These are phyloP conservation scores for Puccinia novopanici DNA, from an alignment of 1,284 basidiomycete genomes.

Conservation along the genomic window DNA sequence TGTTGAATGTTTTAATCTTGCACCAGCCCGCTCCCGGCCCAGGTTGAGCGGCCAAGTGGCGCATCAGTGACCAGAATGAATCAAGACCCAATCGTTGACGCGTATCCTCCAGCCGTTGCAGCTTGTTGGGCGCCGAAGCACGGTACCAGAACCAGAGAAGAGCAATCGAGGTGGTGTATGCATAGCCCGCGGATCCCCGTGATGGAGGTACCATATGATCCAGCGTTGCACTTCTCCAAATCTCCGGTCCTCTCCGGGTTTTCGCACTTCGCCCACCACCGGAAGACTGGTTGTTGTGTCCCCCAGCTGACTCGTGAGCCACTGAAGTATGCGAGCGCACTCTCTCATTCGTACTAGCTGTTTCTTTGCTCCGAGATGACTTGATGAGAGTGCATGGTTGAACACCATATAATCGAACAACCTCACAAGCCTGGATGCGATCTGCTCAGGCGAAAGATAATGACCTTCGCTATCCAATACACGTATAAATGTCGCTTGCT, in stretches of 20 bases:
- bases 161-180: slow-evolving; percentile 1
- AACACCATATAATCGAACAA: neutral
- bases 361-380: neutral
- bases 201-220: slow-evolving; percentile 4
- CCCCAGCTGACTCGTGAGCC: neutral
- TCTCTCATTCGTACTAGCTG: neutral
- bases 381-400: neutral
- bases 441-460: neutral
- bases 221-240: neutral
- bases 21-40: neutral
- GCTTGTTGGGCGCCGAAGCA: neutral
- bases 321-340: neutral
- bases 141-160: neutral
- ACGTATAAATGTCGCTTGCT: neutral
- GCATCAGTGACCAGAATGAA: neutral
- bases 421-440: neutral
- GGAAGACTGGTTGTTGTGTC: neutral
- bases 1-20: neutral
- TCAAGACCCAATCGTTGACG: neutral
- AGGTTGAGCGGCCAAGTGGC: neutral
- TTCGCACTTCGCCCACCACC: neutral
- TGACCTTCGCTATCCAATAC: neutral
- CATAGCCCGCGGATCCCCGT: neutral
- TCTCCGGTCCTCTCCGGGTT: no score
- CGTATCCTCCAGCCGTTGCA: neutral